phyloP scores from a whole-genome alignment of 176 grass and related monocot species.

The Chrysopogon serrulatus region DNA sequence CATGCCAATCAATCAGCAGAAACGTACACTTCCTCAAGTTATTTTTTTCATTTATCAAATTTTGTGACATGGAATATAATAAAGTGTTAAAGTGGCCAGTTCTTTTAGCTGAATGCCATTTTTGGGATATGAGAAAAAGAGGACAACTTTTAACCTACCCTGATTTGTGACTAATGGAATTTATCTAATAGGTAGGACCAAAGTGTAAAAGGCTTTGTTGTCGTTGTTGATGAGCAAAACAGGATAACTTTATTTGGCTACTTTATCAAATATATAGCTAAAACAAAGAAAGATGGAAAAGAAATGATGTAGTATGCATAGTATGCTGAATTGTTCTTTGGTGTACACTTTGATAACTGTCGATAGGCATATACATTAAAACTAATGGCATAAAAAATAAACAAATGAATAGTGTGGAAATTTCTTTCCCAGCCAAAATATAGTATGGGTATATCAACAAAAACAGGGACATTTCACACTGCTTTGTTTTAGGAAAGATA shows the following conservation, averaged over 20 bases:
- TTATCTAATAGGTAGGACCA: not conserved
- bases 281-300: not conserved
- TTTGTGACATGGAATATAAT: not conserved
- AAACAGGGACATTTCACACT: not conserved
- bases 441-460: not conserved
- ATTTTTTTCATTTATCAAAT: not conserved
- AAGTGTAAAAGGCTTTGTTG: not conserved
- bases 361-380: not conserved
- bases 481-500: not conserved
- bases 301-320: not conserved
- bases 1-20: not conserved
- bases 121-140: conserved; percentile 5
- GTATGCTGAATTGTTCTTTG: not conserved
- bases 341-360: not conserved
- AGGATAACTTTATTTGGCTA: not conserved
- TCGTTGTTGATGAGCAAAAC: not conserved
- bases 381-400: not conserved
- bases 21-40: not conserved
- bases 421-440: not conserved
- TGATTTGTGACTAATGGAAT: not conserved
- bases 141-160: not conserved
- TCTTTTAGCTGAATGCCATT: not conserved
- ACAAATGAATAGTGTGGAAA: not conserved
- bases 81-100: not conserved
- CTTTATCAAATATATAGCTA: not conserved